phyloP scores from a whole-genome alignment of 495 filamentous ascomycete genomes.

The Penicillium samsonianum region DNA sequence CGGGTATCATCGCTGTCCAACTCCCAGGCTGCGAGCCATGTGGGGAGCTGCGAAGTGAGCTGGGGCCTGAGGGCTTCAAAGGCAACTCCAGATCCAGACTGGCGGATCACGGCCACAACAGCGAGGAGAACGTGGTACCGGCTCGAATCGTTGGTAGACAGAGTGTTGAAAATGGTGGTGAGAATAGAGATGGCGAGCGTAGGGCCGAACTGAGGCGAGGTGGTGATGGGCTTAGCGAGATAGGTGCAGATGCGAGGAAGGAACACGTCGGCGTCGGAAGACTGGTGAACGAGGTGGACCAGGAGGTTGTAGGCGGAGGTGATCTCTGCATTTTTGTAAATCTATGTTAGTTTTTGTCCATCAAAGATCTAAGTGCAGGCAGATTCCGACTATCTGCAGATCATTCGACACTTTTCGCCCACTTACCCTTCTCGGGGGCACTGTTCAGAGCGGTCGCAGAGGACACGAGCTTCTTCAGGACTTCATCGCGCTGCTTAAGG shows the following conservation, averaged over 20 bases:
- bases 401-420: conserved; percentile 11
- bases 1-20: conserved; percentile 76
- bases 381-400: conserved; percentile 21
- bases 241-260: conserved; percentile 84
- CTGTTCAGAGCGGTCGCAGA: conserved; percentile 70
- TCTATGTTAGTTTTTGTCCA: conserved; percentile 17
- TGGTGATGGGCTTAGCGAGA: conserved; percentile 81
- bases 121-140: conserved; percentile 88
- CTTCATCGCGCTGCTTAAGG: conserved; percentile 74
- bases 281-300: conserved; percentile 85
- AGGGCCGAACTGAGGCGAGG: conserved; percentile 79
- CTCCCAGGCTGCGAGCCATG: conserved; percentile 84
- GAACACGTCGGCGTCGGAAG: conserved; percentile 77
- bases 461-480: conserved; percentile 82
- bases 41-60: conserved; percentile 70
- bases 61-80: conserved; percentile 81
- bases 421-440: conserved; percentile 81
- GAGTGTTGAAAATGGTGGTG: conserved; percentile 95
- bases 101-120: conserved; percentile 76
- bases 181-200: conserved; percentile 83
- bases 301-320: conserved; percentile 94
- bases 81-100: conserved; percentile 61
- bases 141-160: conserved; percentile 68
- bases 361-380: conserved; percentile 14
- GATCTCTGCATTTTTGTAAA: conserved; percentile 63